A percentile compares a stretch with the other conserved stretches of the same genome.
Evolutionary conservation across 768 basidiomycete species (phyloP).

Genomic region (Hericium erinaceus): DNA sequence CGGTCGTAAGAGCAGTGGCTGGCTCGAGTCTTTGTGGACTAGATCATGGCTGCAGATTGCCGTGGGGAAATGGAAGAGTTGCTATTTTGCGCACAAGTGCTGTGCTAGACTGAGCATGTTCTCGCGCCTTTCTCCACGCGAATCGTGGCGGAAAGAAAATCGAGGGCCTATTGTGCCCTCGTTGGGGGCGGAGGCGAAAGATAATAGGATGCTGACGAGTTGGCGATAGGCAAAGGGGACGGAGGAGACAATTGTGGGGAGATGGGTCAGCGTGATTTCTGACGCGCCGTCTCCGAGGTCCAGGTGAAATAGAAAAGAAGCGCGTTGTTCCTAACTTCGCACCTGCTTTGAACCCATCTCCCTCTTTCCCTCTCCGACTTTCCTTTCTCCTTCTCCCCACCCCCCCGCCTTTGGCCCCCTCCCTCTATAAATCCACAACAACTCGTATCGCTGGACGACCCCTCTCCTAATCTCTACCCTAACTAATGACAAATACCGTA

Average conservation of each 20-base stretch:
- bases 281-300: background rate
- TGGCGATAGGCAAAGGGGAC: background rate
- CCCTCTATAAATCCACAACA: conserved; percentile 8
- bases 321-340: conserved; percentile 8
- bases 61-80: conserved; percentile 1
- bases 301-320: conserved; percentile 1
- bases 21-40: background rate
- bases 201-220: background rate
- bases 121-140: no score
- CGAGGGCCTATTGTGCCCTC: background rate
- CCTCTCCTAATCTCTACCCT: conserved; percentile 10
- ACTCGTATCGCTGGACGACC: conserved; percentile 25
- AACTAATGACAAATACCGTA: conserved; percentile 23
- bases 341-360: conserved; percentile 2
- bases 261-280: background rate
- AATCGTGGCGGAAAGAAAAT: no score
- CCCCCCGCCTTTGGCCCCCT: conserved; percentile 19
- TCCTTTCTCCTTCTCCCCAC: conserved; percentile 20
- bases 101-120: no score
- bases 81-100: background rate
- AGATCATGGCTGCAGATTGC: background rate
- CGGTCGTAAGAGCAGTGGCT: background rate
- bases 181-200: background rate
- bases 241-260: background rate
- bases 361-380: conserved; percentile 10